These are phyloP conservation scores for Termitomyces sp. DNA, from an alignment of 768 basidiomycete species.

Conservation along the genomic window DNA sequence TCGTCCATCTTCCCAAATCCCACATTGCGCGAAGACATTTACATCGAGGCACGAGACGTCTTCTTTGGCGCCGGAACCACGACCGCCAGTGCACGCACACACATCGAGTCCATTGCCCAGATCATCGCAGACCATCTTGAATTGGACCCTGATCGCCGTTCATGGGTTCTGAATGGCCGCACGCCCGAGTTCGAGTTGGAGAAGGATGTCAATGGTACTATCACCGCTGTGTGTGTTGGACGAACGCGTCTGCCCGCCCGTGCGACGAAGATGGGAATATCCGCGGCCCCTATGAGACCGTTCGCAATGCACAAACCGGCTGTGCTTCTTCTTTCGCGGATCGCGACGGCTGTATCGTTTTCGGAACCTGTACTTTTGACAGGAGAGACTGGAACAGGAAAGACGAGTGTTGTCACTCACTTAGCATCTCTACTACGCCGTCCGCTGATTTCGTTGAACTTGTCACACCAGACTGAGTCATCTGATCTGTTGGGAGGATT, in stretches of 20 bases:
- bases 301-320: constrained; percentile 92
- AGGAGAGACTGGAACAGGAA: constrained; percentile 99
- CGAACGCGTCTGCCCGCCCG: constrained; percentile 53
- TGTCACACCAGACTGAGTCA: constrained; percentile 95
- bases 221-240: constrained; percentile 55
- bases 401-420: constrained; percentile 89
- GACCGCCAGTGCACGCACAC: constrained; percentile 45
- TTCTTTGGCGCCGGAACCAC: constrained; percentile 76
- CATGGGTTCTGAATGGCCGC: constrained; percentile 64
- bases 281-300: constrained; percentile 39
- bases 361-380: constrained; percentile 86
- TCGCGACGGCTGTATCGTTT: constrained; percentile 66
- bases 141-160: constrained; percentile 61
- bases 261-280: constrained; percentile 28
- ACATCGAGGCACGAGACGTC: constrained; percentile 82
- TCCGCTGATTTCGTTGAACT: constrained; percentile 82
- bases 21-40: constrained; percentile 80
- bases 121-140: constrained; percentile 59
- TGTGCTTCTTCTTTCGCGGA: constrained; percentile 69
- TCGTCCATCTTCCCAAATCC: constrained; percentile 61
- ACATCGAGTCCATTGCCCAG: constrained; percentile 43
- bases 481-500: constrained; percentile 93
- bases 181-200: constrained; percentile 65
- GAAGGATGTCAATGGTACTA: constrained; percentile 58
- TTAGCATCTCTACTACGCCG: constrained; percentile 73